Evolutionary conservation across 2,329 filamentous ascomycete species (phyloP).

Genomic region (Colletotrichum destructivum): DNA sequence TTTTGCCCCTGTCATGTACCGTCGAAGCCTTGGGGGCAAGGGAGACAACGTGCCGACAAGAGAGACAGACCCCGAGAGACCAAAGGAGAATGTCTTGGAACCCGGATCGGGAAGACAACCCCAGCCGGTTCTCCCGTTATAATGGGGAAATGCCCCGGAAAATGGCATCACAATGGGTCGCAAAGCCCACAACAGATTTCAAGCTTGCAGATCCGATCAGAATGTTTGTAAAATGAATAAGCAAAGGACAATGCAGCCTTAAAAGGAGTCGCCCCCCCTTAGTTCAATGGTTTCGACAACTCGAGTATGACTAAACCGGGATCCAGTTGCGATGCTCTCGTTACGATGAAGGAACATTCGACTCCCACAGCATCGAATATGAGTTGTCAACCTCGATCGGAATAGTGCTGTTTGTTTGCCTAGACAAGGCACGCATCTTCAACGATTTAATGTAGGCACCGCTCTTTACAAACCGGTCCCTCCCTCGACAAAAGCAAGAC

Average conservation of each 20-base stretch:
- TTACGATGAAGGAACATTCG: neutral
- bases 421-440: neutral
- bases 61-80: neutral
- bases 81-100: neutral
- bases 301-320: neutral
- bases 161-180: constrained; percentile 9
- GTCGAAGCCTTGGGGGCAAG: neutral
- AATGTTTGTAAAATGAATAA: too few species aligned
- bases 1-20: too few species aligned
- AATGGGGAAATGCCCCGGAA: constrained; percentile 18
- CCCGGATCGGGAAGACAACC: neutral
- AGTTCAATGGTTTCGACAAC: neutral
- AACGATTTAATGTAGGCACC: neutral
- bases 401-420: neutral
- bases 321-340: neutral
- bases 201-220: neutral
- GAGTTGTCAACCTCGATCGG: neutral
- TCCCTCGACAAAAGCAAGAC: neutral
- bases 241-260: neutral
- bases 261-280: neutral
- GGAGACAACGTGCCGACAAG: neutral
- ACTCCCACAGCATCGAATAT: neutral
- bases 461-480: neutral
- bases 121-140: constrained; percentile 12
- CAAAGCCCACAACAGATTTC: neutral